Evolutionary conservation across 2,329 filamentous ascomycete genomes (phyloP).

Genomic region (Thermothelomyces thermophilus): DNA sequence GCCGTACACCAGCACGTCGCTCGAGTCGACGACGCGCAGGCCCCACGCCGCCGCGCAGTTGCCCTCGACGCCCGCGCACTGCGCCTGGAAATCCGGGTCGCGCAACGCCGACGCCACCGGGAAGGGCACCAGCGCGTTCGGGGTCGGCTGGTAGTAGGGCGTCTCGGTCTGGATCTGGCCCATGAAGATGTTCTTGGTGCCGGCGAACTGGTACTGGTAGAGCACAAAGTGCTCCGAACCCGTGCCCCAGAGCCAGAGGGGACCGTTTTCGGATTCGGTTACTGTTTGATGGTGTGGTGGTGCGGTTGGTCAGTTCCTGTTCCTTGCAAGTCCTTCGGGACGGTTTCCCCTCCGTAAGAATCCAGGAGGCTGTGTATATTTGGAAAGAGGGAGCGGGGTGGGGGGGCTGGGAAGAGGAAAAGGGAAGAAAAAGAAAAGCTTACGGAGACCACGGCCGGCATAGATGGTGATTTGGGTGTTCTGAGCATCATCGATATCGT

Average conservation of each 20-base stretch:
- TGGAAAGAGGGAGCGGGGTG: background rate
- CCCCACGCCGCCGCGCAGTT: conserved; percentile 57
- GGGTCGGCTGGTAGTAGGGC: conserved; percentile 60
- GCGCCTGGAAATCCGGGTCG: conserved; percentile 47
- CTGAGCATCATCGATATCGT: conserved; percentile 32
- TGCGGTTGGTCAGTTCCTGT: background rate
- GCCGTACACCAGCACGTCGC: conserved; percentile 53
- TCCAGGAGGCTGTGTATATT: background rate
- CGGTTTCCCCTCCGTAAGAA: too few relatives aligned
- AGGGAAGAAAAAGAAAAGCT: background rate
- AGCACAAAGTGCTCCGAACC: conserved; percentile 58
- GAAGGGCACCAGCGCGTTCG: conserved; percentile 53
- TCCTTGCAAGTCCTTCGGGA: too few relatives aligned
- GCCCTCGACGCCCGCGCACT: conserved; percentile 30
- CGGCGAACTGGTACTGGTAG: conserved; percentile 60
- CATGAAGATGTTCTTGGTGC: conserved; percentile 55
- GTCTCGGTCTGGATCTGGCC: conserved; percentile 64
- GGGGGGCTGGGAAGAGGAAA: background rate
- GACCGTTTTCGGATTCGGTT: conserved; percentile 39
- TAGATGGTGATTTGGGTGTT: conserved; percentile 45
- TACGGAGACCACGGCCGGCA: conserved; percentile 40
- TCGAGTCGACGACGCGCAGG: conserved; percentile 51
- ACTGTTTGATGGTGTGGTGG: conserved; percentile 28
- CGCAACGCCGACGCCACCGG: conserved; percentile 32
- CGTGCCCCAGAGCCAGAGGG: conserved; percentile 58